A percentile compares a stretch with the other conserved stretches of the same genome.
Conservation (phyloP, 768 basidiomycete species). For the Tulasnella calospora region DNA sequence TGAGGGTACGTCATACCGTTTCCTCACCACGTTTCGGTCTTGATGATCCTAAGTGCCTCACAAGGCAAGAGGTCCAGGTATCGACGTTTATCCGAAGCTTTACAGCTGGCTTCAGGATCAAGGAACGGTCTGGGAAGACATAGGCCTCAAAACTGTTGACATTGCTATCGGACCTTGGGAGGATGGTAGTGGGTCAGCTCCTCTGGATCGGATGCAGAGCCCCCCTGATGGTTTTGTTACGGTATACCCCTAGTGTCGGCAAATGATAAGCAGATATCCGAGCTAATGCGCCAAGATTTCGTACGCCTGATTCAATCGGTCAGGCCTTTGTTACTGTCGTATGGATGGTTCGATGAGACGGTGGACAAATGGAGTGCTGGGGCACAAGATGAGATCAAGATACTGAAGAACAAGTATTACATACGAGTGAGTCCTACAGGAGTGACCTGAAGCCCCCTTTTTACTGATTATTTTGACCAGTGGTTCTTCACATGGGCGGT, state of each 20-base stretch:
- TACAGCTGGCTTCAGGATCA: not conserved
- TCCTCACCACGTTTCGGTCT: not conserved
- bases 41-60: not conserved
- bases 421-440: not conserved
- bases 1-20: not conserved
- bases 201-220: not conserved
- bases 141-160: not conserved
- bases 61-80: not conserved
- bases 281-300: constrained; percentile 13
- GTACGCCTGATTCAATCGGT: not conserved
- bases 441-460: not conserved
- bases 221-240: too few relatives aligned
- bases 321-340: constrained; percentile 4
- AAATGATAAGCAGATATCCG: constrained; percentile 1
- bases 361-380: constrained; percentile 9
- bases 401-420: not conserved
- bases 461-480: not conserved
- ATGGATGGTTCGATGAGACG: constrained; percentile 19
- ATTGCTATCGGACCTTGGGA: constrained; percentile 23
- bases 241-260: not conserved
- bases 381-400: not conserved
- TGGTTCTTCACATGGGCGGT: not conserved
- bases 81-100: not conserved
- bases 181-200: not conserved
- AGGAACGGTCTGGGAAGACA: not conserved